phyloP scores from a whole-genome alignment of 2,329 filamentous ascomycete genomes.

The Verticillium alfalfae region DNA sequence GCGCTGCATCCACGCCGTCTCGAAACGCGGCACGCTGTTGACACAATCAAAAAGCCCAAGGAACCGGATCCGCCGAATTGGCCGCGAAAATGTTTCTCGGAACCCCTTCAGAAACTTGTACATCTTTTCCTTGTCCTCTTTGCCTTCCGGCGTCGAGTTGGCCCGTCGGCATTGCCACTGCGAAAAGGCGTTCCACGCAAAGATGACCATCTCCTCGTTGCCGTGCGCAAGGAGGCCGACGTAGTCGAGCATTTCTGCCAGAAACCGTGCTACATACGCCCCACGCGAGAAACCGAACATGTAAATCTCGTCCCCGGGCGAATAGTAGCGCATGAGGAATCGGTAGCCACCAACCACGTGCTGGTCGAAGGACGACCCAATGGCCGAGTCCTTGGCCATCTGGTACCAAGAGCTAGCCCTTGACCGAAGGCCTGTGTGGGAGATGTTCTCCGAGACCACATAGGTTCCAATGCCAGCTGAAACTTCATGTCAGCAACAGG shows the following conservation, averaged over 20 bases:
- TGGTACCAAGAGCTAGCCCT: slow-evolving; percentile 61
- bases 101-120: slow-evolving; percentile 75
- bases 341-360: slow-evolving; percentile 81
- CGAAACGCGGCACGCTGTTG: slow-evolving; percentile 73
- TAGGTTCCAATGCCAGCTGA: slow-evolving; percentile 69
- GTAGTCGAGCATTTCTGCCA: slow-evolving; percentile 81
- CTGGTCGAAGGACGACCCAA: slow-evolving; percentile 75
- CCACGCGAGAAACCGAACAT: slow-evolving; percentile 72
- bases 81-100: slow-evolving; percentile 73
- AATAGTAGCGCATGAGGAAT: slow-evolving; percentile 71
- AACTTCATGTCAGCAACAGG: background rate
- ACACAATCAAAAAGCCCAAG: slow-evolving; percentile 79
- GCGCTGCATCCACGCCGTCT: slow-evolving; percentile 71
- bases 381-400: slow-evolving; percentile 72
- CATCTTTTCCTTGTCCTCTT: slow-evolving; percentile 51
- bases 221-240: slow-evolving; percentile 74
- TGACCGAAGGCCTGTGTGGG: slow-evolving; percentile 49
- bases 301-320: slow-evolving; percentile 59
- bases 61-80: slow-evolving; percentile 68
- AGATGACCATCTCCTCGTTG: slow-evolving; percentile 79
- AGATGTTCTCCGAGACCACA: slow-evolving; percentile 54
- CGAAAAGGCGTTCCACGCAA: slow-evolving; percentile 78
- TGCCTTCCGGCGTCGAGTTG: slow-evolving; percentile 25
- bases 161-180: slow-evolving; percentile 62
- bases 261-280: slow-evolving; percentile 67